phyloP scores from a whole-genome alignment of 768 basidiomycete species.

The Chlorophyllum brunneum region DNA sequence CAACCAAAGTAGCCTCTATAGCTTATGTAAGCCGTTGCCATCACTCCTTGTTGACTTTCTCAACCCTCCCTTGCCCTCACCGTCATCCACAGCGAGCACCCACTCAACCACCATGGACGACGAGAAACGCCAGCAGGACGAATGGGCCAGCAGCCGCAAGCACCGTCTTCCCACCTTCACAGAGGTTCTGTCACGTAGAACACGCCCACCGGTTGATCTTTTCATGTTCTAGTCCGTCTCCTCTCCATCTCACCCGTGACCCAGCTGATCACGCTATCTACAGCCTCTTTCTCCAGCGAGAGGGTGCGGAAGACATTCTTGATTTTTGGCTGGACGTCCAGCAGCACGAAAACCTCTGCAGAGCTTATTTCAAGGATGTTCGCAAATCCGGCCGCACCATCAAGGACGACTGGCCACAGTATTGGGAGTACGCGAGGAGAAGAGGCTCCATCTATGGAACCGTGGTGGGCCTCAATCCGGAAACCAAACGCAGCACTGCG shows the following conservation, averaged over 20 bases:
- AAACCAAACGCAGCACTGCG: constrained; percentile 75
- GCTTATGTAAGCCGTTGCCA: constrained; percentile 36
- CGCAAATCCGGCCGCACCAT: constrained; percentile 91
- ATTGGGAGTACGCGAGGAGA: constrained; percentile 89
- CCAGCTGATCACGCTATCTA: neutral
- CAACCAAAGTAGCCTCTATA: too few species aligned
- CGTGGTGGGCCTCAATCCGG: constrained; percentile 71
- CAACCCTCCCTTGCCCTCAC: constrained; percentile 21
- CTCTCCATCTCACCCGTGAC: constrained; percentile 9
- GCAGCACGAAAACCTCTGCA: constrained; percentile 97
- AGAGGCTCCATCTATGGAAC: constrained; percentile 93
- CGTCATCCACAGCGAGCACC: too few species aligned
- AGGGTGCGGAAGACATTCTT: constrained; percentile 92
- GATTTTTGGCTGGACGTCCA: constrained; percentile 99
- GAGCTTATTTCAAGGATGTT: constrained; percentile 99
- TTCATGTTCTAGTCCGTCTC: constrained; percentile 96
- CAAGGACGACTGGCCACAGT: constrained; percentile 98
- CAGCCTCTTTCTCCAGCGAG: constrained; percentile 93
- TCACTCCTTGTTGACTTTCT: constrained; percentile 27
- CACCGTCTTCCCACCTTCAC: constrained; percentile 83
- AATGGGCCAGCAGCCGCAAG: constrained; percentile 67
- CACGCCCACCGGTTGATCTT: constrained; percentile 92
- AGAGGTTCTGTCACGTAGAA: constrained; percentile 88
- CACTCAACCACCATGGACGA: constrained; percentile 38
- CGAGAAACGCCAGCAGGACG: constrained; percentile 62